Percentiles rank a stretch among this genome's conserved stretches.
These are phyloP conservation scores for Aureobasidium sp. DNA, from an alignment of 2,329 filamentous ascomycete genomes.

Conservation along the genomic window DNA sequence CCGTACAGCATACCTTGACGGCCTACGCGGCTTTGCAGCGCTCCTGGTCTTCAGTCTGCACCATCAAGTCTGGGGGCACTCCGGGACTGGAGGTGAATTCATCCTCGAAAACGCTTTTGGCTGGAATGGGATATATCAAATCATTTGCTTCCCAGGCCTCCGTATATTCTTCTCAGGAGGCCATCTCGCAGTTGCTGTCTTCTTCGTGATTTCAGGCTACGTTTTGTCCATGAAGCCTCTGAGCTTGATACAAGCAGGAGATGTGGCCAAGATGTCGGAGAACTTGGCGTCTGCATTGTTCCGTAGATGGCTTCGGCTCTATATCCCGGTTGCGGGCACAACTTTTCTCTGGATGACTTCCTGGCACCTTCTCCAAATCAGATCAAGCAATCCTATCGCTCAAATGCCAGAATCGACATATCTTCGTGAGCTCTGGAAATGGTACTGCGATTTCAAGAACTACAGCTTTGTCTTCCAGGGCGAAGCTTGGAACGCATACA, in stretches of 20 bases:
- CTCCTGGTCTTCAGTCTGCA: conserved; percentile 58
- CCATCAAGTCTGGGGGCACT: conserved; percentile 49
- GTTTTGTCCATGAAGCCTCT: conserved; percentile 42
- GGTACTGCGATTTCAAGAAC: conserved; percentile 53
- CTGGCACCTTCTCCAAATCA: conserved; percentile 46
- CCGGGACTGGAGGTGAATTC: conserved; percentile 25
- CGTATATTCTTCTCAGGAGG: conserved; percentile 53
- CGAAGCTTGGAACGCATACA: conserved; percentile 49
- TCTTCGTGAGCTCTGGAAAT: conserved; percentile 40
- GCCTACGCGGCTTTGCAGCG: conserved; percentile 57
- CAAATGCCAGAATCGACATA: background rate
- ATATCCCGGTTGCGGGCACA: conserved; percentile 44
- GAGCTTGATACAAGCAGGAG: conserved; percentile 33
- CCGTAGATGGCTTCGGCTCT: conserved; percentile 42
- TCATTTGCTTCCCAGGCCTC: conserved; percentile 48
- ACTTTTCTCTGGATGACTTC: conserved; percentile 46
- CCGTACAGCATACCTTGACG: conserved; percentile 53
- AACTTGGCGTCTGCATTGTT: conserved; percentile 41
- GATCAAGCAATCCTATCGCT: conserved; percentile 27
- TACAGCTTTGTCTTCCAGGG: conserved; percentile 59
- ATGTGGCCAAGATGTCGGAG: conserved; percentile 32
- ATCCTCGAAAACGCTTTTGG: conserved; percentile 48
- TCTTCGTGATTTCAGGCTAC: conserved; percentile 46
- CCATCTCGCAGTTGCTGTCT: conserved; percentile 47
- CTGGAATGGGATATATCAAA: conserved; percentile 39